Evolutionary conservation across 2,329 filamentous ascomycete species (phyloP), one percentile per base, ranked within the genome.

Genomic region (Alternaria metachromatica): DNA sequence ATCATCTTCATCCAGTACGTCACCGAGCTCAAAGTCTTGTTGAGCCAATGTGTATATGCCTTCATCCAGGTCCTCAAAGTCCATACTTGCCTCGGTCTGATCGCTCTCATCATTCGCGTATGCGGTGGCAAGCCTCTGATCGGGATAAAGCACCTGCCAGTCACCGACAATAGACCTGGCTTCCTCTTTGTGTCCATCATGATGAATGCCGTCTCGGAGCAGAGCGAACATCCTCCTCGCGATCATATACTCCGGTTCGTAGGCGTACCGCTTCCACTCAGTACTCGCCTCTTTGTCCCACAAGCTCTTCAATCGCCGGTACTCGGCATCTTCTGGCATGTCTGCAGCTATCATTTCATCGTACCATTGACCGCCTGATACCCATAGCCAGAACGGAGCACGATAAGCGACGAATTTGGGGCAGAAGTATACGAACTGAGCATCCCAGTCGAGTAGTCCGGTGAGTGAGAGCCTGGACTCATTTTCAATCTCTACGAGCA

Each of bases 361-460:
- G 11, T 12, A 26, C 8, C 46, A 26, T n/a, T 28, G 45, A 15
- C 23, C 9, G 2, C 66, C 45, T 4, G 55, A 30, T 6, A 20
- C 10, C 73, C 72, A 77, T 3, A 76, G 41, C 60, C 59, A 72
- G 13, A 62, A 67, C 6, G 70, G 75, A 3, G 68, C 50, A 11
- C 57, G 45, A 13, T 57, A 72, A 11, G 58, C 55, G 18, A 70
- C 44, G 43, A 73, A 70, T 28, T 66, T 62, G 18, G 74, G 73
- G 12, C 26, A 61, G 26, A 75, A 68, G 43, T 51, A 13, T 2
- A 75, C 74, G 30, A 44, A 62, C 3, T 61, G 60, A 4, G 51
- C 26, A 46, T 75, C 71, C 71, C 70, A 74, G 55, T 74, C 72
- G 5, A 76, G 28, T 3, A 76, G 60, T 11, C 67, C 73, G 10